phyloP scores from a whole-genome alignment of 352 stramenopile species.

The Phytopythium oedochilum region DNA sequence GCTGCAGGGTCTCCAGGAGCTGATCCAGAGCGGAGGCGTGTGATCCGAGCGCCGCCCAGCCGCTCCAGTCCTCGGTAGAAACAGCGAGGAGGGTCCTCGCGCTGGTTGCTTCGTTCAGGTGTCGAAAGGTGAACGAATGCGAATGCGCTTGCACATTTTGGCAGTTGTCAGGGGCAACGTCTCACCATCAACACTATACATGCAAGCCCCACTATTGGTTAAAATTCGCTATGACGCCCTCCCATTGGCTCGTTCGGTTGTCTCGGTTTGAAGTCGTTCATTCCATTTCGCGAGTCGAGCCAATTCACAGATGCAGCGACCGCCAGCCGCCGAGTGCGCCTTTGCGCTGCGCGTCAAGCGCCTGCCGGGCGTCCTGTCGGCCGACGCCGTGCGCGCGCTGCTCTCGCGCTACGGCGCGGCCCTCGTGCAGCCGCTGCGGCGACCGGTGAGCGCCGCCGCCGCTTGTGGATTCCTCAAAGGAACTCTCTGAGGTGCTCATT shows the following conservation, averaged over 20 bases:
- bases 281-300: too few relatives aligned
- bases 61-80: neutral
- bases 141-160: neutral
- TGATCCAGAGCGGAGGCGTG: slow-evolving; percentile 34
- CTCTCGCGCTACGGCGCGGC: slow-evolving; percentile 55
- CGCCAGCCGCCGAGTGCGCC: neutral
- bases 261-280: too few relatives aligned
- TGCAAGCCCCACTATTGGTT: too few relatives aligned
- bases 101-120: too few relatives aligned
- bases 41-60: neutral
- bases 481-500: neutral
- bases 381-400: slow-evolving; percentile 47
- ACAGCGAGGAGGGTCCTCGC: neutral
- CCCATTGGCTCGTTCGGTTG: neutral
- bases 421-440: slow-evolving; percentile 36
- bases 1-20: slow-evolving; percentile 57
- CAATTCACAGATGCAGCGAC: neutral
- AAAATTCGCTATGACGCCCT: too few relatives aligned
- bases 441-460: slow-evolving; percentile 14
- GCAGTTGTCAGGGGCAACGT: too few relatives aligned
- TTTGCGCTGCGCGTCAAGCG: slow-evolving; percentile 51
- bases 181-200: too few relatives aligned
- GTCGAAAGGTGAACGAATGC: neutral
- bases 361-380: slow-evolving; percentile 50
- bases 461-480: neutral